Conservation (phyloP, 306 rosid genomes). For the Castanea crenata region DNA sequence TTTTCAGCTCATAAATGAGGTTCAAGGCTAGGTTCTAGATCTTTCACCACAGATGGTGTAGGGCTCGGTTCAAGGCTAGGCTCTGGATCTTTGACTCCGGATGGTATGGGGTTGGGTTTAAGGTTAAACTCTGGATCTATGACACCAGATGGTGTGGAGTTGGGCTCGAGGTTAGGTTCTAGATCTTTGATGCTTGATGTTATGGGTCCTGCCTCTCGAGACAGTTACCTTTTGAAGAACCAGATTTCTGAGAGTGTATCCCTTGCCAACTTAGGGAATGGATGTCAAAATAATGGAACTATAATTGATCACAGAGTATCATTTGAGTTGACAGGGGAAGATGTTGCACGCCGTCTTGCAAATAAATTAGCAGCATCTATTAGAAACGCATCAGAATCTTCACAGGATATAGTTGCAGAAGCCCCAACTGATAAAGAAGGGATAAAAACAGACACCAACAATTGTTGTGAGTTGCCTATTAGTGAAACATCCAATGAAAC, state of each 20-base stretch:
- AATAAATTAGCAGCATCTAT: slow-evolving; percentile 48
- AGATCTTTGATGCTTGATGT: slow-evolving; percentile 63
- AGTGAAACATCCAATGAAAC: slow-evolving; percentile 39
- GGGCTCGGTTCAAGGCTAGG: slow-evolving; percentile 81
- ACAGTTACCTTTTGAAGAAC: slow-evolving; percentile 34
- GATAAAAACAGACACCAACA: slow-evolving; percentile 29
- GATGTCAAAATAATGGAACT: slow-evolving; percentile 42
- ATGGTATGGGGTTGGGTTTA: slow-evolving; percentile 65
- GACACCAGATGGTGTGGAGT: slow-evolving; percentile 82
- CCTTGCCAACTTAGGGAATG: slow-evolving; percentile 54
- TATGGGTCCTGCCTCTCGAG: slow-evolving; percentile 46
- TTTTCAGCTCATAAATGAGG: slow-evolving; percentile 72
- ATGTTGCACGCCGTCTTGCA: slow-evolving; percentile 86
- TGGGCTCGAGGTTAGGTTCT: slow-evolving; percentile 63
- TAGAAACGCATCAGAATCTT: slow-evolving; percentile 51
- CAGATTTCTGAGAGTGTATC: slow-evolving; percentile 52
- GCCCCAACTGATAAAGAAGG: slow-evolving; percentile 37
- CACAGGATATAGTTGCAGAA: slow-evolving; percentile 48
- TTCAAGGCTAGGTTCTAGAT: slow-evolving; percentile 86
- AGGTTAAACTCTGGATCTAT: slow-evolving; percentile 79
- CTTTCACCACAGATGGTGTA: slow-evolving; percentile 76
- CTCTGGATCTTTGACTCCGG: slow-evolving; percentile 86
- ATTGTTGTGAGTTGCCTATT: slow-evolving; percentile 28
- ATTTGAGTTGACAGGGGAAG: slow-evolving; percentile 92
- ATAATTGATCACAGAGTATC: slow-evolving; percentile 81